Base-by-base conservation (phyloP, 305 asterid genomes). In the Fraxinus greggii region DNA sequence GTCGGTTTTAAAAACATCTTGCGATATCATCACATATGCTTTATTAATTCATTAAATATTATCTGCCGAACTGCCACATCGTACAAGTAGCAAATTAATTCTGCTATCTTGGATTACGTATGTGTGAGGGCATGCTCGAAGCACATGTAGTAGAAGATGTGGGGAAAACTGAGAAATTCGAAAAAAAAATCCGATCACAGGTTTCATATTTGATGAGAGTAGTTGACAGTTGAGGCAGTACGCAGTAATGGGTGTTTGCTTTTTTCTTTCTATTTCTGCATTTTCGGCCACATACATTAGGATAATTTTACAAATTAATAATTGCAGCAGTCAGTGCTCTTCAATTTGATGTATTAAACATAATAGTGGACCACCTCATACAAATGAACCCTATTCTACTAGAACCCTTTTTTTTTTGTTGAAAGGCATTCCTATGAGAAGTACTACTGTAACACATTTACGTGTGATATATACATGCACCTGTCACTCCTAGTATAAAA, bases 151-250 rank as follows among this genome's bases (percentile, higher is more conserved):
- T 24, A 24, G 21, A 65, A 65, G 80, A 54, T n/a, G 81, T 78
- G 76, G 35, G 80, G 72, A 77, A 80, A 80, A 73, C 24, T 7
- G 42, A 38, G 67, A 72, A 65, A 65, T 24, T 65, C 7, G 1
- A 67, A 76, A 26, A 51, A 56, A 67, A 19, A 19, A 12, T 9
- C 69, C 28, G 45, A 42, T 28, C 17, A 31, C 24, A 78, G 74
- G 51, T 56, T 15, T 45, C 65, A 83, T 31, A 69, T 67, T 82
- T 79, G 91, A 75, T 73, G 85, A 79, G 81, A 59, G 86, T 77
- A 3, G 91, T 88, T 88, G 91, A 84, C 28, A 9, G 89, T 88
- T 88, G 88, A 32, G 83, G 78, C 54, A 78, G 61, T 82, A 26
- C 73, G 86, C 23, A 79, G 40, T 76, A 77, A 78, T 77, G 54